Base-by-base conservation (phyloP, 805 yeast genomes). In the Ogataea angusta region DNA sequence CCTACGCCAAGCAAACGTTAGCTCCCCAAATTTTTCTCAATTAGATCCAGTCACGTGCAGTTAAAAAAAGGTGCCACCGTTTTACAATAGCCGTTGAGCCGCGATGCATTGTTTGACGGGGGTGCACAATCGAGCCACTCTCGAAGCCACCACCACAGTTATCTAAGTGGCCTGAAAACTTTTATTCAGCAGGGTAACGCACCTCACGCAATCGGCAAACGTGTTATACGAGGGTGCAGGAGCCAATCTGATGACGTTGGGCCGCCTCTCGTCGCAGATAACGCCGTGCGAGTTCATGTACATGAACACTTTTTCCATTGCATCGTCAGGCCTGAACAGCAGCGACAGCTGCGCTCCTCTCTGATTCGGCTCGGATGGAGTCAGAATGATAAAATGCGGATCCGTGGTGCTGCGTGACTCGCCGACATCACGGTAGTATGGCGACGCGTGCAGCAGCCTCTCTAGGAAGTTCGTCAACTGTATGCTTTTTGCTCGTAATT, bases 161-260 rank as follows among this genome's bases (percentile, higher is more conserved):
- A 25, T n/a, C 19, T 15, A 27, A 5, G 10, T 5, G 13, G 6
- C 32, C 13, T 51, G 57, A 14, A 73, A 51, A 1, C 69, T 69
- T 21, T 67, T 69, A 14, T 77, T 62, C 3, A 88, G 53, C 15
- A 67, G 47, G 16, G 59, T 46, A 5, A 69, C 77, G 7, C 78
- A 78, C 2, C 52, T 40, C 25, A 54, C 66, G 10, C 85, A 78
- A 46, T 90, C 95, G 30, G 57, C 63, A 51, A 85, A 85, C 1
- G 85, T 77, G 54, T 88, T 90, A 66, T 90, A 90, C 34, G 88
- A 68, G 0, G 96, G 93, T 3, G 76, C 69, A 6, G 98, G 96
- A 0, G 95, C 91, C n/a, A 90, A 57, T 43, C 97, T 69, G 28
- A 91, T 78, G n/a, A 89, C 97, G 57, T 80, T 80, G 1, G 97